A percentile compares a stretch with the other conserved stretches of the same genome.
These are phyloP conservation scores for Mycena indigotica DNA, from an alignment of 768 basidiomycete species.

Conservation along the genomic window DNA sequence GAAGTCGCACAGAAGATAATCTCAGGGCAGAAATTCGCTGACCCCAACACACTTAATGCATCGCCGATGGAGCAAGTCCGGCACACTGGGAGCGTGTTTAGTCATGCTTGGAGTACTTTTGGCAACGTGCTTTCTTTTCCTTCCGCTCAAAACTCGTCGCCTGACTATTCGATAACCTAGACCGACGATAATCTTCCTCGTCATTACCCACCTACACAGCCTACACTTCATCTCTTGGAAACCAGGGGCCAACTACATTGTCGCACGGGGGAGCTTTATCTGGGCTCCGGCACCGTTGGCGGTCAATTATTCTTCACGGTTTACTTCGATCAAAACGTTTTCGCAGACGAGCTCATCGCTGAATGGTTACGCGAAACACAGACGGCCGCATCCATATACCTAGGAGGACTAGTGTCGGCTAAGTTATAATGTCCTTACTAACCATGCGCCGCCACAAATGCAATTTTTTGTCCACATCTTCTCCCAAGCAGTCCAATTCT, in stretches of 20 bases:
- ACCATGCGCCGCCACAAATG: conserved; percentile 74
- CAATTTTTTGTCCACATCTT: conserved; percentile 60
- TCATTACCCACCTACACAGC: conserved; percentile 34
- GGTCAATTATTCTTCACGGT: conserved; percentile 36
- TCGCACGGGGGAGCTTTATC: conserved; percentile 51
- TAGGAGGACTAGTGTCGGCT: neutral
- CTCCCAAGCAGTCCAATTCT: conserved; percentile 66
- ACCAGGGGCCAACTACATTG: conserved; percentile 36
- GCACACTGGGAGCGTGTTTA: conserved; percentile 26
- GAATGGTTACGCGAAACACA: conserved; percentile 54
- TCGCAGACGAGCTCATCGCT: conserved; percentile 37
- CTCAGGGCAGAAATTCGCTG: neutral
- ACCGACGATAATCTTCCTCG: conserved; percentile 37
- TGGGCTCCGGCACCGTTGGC: conserved; percentile 40
- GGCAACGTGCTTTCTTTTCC: conserved; percentile 39
- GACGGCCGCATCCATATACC: conserved; percentile 30
- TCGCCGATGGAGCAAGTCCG: conserved; percentile 33
- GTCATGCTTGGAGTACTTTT: conserved; percentile 39
- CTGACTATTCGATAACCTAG: conserved; percentile 23
- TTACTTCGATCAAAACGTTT: conserved; percentile 51
- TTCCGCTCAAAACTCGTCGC: too few species aligned
- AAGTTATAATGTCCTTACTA: conserved; percentile 8
- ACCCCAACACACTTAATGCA: conserved; percentile 15
- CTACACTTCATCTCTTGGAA: conserved; percentile 24
- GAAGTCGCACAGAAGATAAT: conserved; percentile 13